phyloP scores from a whole-genome alignment of 2,329 filamentous ascomycete genomes.

The Whalleya microplaca region DNA sequence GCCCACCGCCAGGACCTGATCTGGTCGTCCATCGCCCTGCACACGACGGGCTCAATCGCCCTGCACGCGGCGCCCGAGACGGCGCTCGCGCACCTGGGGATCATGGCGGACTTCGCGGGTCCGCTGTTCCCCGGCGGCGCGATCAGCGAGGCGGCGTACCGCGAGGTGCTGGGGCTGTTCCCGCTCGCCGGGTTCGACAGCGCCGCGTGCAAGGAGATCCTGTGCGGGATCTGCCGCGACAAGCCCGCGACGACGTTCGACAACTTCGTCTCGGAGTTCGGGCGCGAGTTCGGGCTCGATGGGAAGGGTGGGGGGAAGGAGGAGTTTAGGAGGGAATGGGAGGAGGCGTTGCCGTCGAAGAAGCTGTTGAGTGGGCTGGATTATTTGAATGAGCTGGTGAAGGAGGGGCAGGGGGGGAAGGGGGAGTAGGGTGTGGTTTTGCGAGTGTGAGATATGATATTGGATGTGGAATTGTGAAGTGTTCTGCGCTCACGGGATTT shows the following conservation, averaged over 20 bases:
- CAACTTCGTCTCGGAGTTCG: slow-evolving; percentile 25
- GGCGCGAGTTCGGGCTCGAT: slow-evolving; percentile 21
- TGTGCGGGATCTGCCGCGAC: slow-evolving; percentile 26
- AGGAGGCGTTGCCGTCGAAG: background rate
- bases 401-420: no score
- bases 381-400: no score
- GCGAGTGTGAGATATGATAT: no score
- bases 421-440: no score
- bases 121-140: slow-evolving; percentile 22
- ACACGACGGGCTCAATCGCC: slow-evolving; percentile 22
- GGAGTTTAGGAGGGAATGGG: slow-evolving; percentile 13
- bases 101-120: slow-evolving; percentile 25
- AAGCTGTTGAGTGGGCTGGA: no score
- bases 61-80: slow-evolving; percentile 20
- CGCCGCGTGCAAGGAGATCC: slow-evolving; percentile 10
- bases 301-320: slow-evolving; percentile 22
- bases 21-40: slow-evolving; percentile 20
- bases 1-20: slow-evolving; percentile 7
- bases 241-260: slow-evolving; percentile 28
- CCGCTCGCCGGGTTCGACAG: slow-evolving; percentile 17
- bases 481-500: no score
- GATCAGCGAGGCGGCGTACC: slow-evolving; percentile 25
- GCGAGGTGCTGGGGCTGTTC: slow-evolving; percentile 22
- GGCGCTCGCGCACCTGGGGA: slow-evolving; percentile 20
- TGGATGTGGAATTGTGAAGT: no score